Percentiles rank a stretch among this genome's conserved stretches.
These are phyloP conservation scores for Trichoderma koningiopsis DNA, from an alignment of 2,329 filamentous ascomycete species.

Conservation along the genomic window DNA sequence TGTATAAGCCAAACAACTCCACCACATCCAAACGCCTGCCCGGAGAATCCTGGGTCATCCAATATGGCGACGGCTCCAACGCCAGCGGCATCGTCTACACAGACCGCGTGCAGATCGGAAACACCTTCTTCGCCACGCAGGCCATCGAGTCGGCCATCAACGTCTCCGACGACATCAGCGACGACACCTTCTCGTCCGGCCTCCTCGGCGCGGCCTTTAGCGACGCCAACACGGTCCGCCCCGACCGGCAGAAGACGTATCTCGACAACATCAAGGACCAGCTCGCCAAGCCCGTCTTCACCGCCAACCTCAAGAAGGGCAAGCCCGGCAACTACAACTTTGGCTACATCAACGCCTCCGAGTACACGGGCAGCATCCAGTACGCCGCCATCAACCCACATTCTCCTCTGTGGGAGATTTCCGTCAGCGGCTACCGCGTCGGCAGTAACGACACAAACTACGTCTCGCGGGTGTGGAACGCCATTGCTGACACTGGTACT, in stretches of 20 bases:
- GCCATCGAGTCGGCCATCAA: conserved; percentile 66
- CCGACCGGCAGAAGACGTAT: conserved; percentile 39
- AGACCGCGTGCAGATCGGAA: conserved; percentile 64
- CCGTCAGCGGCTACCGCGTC: conserved; percentile 56
- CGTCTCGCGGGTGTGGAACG: conserved; percentile 42
- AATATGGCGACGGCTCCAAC: conserved; percentile 65
- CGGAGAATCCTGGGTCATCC: conserved; percentile 57
- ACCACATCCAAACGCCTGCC: conserved; percentile 46
- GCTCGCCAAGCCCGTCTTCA: conserved; percentile 41
- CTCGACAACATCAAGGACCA: conserved; percentile 40
- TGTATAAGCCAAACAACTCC: conserved; percentile 57
- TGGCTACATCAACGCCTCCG: conserved; percentile 54
- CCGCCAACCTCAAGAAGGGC: conserved; percentile 39
- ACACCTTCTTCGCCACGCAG: conserved; percentile 60
- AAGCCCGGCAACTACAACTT: conserved; percentile 45
- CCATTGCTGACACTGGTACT: conserved; percentile 72
- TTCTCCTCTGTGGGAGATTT: conserved; percentile 65
- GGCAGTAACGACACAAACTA: conserved; percentile 38
- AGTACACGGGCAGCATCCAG: conserved; percentile 60
- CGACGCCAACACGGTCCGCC: conserved; percentile 40
- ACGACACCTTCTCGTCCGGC: conserved; percentile 40
- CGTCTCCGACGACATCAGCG: conserved; percentile 51
- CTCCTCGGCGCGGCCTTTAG: conserved; percentile 42
- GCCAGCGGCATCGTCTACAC: conserved; percentile 66
- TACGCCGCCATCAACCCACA: conserved; percentile 55